Percentiles rank a stretch among this genome's conserved stretches.
phyloP scores from a whole-genome alignment of 345 rosid species.

The Salix udensis region DNA sequence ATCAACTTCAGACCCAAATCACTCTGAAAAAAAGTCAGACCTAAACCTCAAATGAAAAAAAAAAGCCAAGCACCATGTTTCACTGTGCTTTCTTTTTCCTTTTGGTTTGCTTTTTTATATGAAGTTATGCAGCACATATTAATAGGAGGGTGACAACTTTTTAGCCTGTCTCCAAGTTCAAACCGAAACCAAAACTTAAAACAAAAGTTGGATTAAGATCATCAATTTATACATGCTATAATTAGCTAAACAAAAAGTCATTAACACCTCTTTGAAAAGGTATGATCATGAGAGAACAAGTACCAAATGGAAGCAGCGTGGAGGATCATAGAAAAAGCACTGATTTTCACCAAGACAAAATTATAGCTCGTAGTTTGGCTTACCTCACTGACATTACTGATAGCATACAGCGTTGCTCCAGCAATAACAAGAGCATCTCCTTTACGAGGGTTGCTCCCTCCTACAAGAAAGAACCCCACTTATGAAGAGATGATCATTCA shows the following conservation, averaged over 20 bases:
- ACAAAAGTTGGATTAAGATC: background rate
- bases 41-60: too few relatives aligned
- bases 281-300: background rate
- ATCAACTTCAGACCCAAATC: background rate
- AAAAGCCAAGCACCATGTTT: background rate
- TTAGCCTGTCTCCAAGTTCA: background rate
- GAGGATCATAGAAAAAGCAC: background rate
- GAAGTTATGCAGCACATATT: background rate
- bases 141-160: background rate
- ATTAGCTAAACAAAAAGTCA: background rate
- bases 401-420: slow-evolving; percentile 38
- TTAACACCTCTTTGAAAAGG: background rate
- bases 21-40: too few relatives aligned
- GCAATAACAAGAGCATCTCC: slow-evolving; percentile 36
- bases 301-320: background rate
- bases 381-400: slow-evolving; percentile 37
- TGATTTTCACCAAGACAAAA: background rate
- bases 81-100: background rate
- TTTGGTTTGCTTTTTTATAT: background rate
- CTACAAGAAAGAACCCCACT: slow-evolving; percentile 7
- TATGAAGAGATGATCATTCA: background rate
- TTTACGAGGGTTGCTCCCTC: slow-evolving; percentile 27
- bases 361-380: background rate
- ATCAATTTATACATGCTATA: background rate
- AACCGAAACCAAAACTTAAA: background rate